Base-by-base conservation (phyloP, 345 rosid genomes). In the Durio zibethinus region DNA sequence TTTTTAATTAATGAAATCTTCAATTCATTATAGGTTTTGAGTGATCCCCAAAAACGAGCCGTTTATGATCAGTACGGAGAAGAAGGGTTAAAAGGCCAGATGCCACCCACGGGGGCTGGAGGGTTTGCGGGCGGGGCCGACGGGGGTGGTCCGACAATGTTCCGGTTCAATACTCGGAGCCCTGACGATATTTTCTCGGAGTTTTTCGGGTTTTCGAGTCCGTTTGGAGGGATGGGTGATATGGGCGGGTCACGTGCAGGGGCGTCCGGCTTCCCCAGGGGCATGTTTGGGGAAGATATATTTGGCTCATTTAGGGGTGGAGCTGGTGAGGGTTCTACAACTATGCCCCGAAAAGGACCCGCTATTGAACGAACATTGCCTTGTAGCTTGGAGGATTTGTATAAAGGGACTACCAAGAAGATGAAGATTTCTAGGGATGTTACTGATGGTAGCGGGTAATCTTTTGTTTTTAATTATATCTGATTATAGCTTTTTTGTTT, bases 401-500 rank as follows among this genome's bases (percentile, higher is more conserved):
- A 85, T 57, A 94, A 90, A 74, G 98, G 98, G 33, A 87, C 87
- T 56, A 87, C 96, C 59, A 94, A 89, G 92, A 94, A 92, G 85
- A 90, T 94, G 95, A 94, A 94, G 88, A 91, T 94, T 75, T 92
- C 98, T 3, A 82, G 97, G 75, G 97, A 92, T 63, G 92, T 88
- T 14, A 79, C 73, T 54, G 97, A 94, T 81, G 70, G 84, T 6
- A 82, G 77, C 76, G 89, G 97, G 98, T 92, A 78, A 84, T 90
- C 73, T 77, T 72, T 38, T 23, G 10, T 50, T 18, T 64, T n/a
- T 18, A 25, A 27, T 64, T 25, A 15, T 21, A n/a, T n/a, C 21
- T 10, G 48, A 23, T 63, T 18, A 27, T 42, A 65, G 10, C 80
- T 38, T 6, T 42, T 64, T 15, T 18, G 8, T 35, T 15, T 62